These are phyloP conservation scores for Scedosporium boydii DNA, from an alignment of 2,329 filamentous ascomycete species.

Conservation along the genomic window DNA sequence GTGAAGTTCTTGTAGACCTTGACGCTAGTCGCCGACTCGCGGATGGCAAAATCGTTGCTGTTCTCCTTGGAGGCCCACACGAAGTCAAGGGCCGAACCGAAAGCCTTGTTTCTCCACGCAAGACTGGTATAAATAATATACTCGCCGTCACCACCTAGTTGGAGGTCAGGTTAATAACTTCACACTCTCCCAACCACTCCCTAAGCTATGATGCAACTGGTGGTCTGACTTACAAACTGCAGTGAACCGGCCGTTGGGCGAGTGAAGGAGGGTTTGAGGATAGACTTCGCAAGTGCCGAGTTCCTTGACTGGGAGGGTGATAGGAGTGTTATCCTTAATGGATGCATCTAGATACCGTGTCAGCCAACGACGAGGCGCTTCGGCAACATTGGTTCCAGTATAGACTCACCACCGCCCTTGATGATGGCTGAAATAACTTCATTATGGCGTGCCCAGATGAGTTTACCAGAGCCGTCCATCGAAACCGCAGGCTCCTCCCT, in stretches of 20 bases:
- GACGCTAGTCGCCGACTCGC: slow-evolving; percentile 86
- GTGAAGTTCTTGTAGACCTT: slow-evolving; percentile 98
- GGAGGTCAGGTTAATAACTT: not conserved
- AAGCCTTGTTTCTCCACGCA: slow-evolving; percentile 95
- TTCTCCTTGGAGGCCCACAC: slow-evolving; percentile 96
- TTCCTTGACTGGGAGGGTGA: slow-evolving; percentile 84
- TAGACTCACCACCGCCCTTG: slow-evolving; percentile 57
- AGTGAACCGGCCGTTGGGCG: slow-evolving; percentile 88
- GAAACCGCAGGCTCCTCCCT: slow-evolving; percentile 94
- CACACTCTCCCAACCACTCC: not conserved
- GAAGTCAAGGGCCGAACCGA: slow-evolving; percentile 91
- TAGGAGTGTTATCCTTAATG: slow-evolving; percentile 80
- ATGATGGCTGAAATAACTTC: slow-evolving; percentile 93
- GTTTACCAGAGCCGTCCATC: slow-evolving; percentile 92
- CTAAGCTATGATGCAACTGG: not conserved
- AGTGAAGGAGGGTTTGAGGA: slow-evolving; percentile 87
- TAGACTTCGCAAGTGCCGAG: slow-evolving; percentile 95
- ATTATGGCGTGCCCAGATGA: slow-evolving; percentile 92
- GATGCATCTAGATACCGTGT: slow-evolving; percentile 47
- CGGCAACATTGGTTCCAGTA: not conserved
- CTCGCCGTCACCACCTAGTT: slow-evolving; percentile 67
- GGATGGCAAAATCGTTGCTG: slow-evolving; percentile 96
- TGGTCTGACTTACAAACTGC: slow-evolving; percentile 29
- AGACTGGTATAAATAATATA: slow-evolving; percentile 98
- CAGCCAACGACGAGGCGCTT: slow-evolving; percentile 17